Percentiles rank a stretch among this genome's conserved stretches.
These are phyloP conservation scores for Scenedesmus sp. DNA, from an alignment of 163 green algal genomes.

Conservation along the genomic window DNA sequence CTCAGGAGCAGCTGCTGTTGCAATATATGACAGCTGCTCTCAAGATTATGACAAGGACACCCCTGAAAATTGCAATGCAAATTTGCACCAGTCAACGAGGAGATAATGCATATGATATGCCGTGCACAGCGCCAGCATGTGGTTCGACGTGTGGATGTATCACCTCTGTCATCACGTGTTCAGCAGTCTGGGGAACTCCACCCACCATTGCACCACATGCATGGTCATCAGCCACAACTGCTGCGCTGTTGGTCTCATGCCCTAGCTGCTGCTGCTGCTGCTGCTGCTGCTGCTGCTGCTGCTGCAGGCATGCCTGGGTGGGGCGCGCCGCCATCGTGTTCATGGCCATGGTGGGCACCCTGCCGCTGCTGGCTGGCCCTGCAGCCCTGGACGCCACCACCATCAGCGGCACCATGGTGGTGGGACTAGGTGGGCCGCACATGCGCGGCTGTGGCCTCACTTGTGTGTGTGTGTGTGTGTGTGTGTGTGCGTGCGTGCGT, in stretches of 20 bases:
- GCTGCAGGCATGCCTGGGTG: constrained; percentile 45
- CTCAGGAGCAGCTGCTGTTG: too few species aligned
- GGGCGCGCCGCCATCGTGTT: constrained; percentile 49
- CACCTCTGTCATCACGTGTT: too few species aligned
- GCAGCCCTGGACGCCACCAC: constrained; percentile 50
- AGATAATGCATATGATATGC: too few species aligned
- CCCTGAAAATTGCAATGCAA: too few species aligned
- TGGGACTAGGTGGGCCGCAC: constrained; percentile 16
- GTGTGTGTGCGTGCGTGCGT: neutral
- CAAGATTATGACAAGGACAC: too few species aligned
- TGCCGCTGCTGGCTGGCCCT: constrained; percentile 47
- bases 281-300: constrained; percentile 1
- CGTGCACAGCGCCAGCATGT: too few species aligned
- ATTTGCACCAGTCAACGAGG: too few species aligned
- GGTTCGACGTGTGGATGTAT: too few species aligned
- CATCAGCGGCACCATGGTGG: constrained; percentile 51
- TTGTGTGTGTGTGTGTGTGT: neutral
- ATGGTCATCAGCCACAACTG: too few species aligned
- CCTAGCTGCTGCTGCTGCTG: neutral
- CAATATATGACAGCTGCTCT: too few species aligned
- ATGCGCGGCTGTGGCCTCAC: neutral
- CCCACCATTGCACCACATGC: too few species aligned
- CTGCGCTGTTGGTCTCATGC: neutral
- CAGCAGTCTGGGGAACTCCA: too few species aligned
- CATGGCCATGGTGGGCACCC: constrained; percentile 51